Evolutionary conservation across 2,329 filamentous ascomycete species (phyloP), one percentile per base, ranked within the genome.

Genomic region (Pseudogymnoascus sp.): DNA sequence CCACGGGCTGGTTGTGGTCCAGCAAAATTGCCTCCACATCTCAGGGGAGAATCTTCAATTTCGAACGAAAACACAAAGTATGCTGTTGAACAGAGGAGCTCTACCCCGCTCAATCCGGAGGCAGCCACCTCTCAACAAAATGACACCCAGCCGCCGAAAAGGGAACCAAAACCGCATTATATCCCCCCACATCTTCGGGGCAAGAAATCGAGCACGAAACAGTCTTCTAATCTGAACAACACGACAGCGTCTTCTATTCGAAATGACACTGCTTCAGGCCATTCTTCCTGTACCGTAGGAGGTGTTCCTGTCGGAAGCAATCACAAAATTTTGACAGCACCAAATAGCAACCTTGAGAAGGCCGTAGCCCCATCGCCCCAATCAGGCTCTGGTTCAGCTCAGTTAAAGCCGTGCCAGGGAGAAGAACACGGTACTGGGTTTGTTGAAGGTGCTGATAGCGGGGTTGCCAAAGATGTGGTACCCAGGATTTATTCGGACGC

Each of bases 111-210:
- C 15, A 28, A 47, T 28, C 14, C 20, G 11, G 14, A n/a, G 14
- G 25, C 8, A 15, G 15, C 15, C 11, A 5, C 28, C 28, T 33
- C 47, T 35, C 28, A 20, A 20, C 28, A 12, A 53, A 18, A 53
- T 33, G n/a, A 9, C 15, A 20, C 47, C 11, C 28, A 53, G 28
- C n/a, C 3, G 3, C 20, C 3, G 28, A 33, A 18, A 3, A 33
- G 7, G 6, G 47, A 33, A 33, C 4, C 30, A 37, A 61, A 36
- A 14, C 25, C 39, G 20, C 12, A 33, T 41, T 50, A 50, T 59
- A 28, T 61, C 33, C 60, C 60, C 6, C 62, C 60, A 35, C 60
- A 63, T 53, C 38, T 61, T 14, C 35, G 47, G 41, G 61, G 35
- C 25, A 15, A 47, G n/a, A 57, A 62, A 33, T 28, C 37, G n/a